Base-by-base conservation (phyloP, 257 asterid genomes). In the Nicotiana knightiana region DNA sequence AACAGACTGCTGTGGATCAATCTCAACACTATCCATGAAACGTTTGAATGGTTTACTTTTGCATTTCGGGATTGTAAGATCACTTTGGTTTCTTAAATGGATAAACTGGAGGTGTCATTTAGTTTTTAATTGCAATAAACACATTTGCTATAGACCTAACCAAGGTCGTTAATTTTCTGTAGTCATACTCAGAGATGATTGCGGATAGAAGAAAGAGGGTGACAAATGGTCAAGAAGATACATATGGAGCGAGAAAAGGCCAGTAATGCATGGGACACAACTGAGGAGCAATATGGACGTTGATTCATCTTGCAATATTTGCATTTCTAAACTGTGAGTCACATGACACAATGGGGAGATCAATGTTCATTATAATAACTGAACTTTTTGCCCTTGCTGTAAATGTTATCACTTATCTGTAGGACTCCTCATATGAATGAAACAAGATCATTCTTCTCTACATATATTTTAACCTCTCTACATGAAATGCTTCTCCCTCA, bases 181-280 rank as follows among this genome's bases (percentile, higher is more conserved):
- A 91, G 97, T 93, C 79, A 55, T 94, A 96, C 66, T 76, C 95
- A 6, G 89, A 91, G 62, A 94, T 92, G 99, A 94, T 94, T 26
- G 88, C 88, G 3, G 94, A 90, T 77, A 87, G 98, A 81, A 87
- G 95, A 81, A 89, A 89, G 85, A 92, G 87, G 85, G 91, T 92
- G 62, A 87, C 85, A 3, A 88, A 87, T 28, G 97, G 99, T 16
- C 67, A 73, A 33, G 97, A 94, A 84, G 94, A 93, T 87, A 94
- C 92, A 9, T 96, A 91, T 48, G 98, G 99, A 53, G 81, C 26
- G 79, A 46, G 88, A 77, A 86, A 84, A 59, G 65, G 83, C 62
- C 76, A 83, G 53, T 73, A 67, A 75, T 46, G 11, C 15, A 37
- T 9, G 59, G 58, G 16, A 51, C 63, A 15, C 4, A 2, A 1